Evolutionary conservation across 2,329 filamentous ascomycete genomes (phyloP), one percentile per base, ranked within the genome.

Genomic region (Anisogramma anomala): DNA sequence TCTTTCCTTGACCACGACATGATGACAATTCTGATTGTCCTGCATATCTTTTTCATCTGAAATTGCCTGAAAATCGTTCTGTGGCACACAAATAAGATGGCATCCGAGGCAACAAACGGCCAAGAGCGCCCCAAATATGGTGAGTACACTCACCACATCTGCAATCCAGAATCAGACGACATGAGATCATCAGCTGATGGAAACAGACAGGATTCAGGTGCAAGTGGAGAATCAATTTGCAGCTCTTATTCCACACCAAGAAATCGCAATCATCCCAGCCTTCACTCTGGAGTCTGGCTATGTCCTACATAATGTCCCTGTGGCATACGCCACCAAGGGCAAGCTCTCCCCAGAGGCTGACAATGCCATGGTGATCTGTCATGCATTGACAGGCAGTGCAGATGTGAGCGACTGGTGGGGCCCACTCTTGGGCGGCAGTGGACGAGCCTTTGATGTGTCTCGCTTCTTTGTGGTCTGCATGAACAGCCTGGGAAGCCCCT

Each of bases 271-370:
- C 46, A 76, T 98, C 41, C 89, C 91, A 2, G 79, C 80, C 19
- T 94, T 95, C 60, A 87, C 82, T 7, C 82, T 98, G 50, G 91
- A 98, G 62, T 96, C 88, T 2, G 91, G 91, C 36, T 85, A 83
- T 18, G 82, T 75, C 1, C 71, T 98, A 15, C 66, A 72, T 51
- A 91, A 96, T 74, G 69, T 81, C 13, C 78, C 79, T 2, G 67
- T 83, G 39, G 79, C 79, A 31, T 82, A 81, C 58, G 82, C 76
- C 33, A 79, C 74, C 17, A 66, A 75, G 35, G 79, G 79, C 48
- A 71, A 68, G 48, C 66, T 83, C 47, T 74, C 74, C 18, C 60
- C 70, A 14, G 61, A 67, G 18, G 66, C 69, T 39, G 71, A 80
- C 59, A 83, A 83, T 67, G 76, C 69, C 52, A 82, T 83, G 78